Percentiles rank a stretch among this genome's conserved stretches.
Evolutionary conservation across 2,329 filamentous ascomycete species (phyloP).

Genomic region (Neofusicoccum parvum): DNA sequence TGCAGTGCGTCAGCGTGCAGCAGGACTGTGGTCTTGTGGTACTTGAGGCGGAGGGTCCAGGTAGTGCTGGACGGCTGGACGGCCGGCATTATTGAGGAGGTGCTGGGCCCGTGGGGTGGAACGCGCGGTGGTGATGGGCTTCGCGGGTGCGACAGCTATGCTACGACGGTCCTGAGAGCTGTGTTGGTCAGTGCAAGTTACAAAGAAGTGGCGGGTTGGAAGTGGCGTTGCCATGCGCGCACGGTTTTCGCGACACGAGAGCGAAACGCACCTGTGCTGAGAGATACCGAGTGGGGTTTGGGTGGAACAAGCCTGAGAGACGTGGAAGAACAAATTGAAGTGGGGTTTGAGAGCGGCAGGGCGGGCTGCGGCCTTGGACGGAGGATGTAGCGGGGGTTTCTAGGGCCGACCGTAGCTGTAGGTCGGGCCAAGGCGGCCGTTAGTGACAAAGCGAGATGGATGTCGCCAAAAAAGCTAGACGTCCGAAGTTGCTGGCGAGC

Average conservation of each 20-base stretch:
- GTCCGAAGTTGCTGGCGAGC: not conserved
- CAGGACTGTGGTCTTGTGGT: conserved; percentile 48
- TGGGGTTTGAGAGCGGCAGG: not conserved
- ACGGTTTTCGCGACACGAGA: no score
- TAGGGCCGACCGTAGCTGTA: conserved; percentile 2
- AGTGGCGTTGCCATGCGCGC: not conserved
- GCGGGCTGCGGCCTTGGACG: not conserved
- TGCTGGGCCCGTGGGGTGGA: not conserved
- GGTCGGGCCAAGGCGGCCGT: not conserved
- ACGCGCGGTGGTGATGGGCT: not conserved
- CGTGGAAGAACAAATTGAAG: not conserved
- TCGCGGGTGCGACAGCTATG: not conserved
- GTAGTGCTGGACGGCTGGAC: conserved; percentile 32
- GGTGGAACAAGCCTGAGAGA: no score
- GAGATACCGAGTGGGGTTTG: no score
- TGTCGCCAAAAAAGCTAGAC: not conserved
- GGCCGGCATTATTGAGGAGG: conserved; percentile 14
- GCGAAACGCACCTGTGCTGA: not conserved
- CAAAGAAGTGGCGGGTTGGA: not conserved
- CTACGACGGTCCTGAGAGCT: not conserved
- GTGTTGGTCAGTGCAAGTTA: not conserved
- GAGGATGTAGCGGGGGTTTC: conserved; percentile 19
- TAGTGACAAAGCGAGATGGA: not conserved
- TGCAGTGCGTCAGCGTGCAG: conserved; percentile 49
- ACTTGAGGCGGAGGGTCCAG: conserved; percentile 51